Evolutionary conservation across 2,329 filamentous ascomycete species (phyloP), one percentile per base, ranked within the genome.

Genomic region (Trichoderma sp.): DNA sequence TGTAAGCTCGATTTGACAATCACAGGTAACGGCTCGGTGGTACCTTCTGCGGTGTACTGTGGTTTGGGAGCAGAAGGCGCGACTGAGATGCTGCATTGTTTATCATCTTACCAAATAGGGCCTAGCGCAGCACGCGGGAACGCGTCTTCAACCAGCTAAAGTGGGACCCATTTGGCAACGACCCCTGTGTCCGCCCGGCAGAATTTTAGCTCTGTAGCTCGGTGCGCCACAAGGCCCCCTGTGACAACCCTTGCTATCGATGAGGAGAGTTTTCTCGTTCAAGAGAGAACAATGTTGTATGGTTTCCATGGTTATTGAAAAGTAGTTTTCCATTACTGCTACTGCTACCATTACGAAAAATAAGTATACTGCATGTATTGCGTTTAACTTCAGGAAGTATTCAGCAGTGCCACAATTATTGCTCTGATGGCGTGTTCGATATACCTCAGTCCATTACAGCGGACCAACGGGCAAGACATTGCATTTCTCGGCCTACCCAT

Each of bases 1-100:
- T 20, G 43, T 50, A 62, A 50, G 65, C 63, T 64, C 62, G 58
- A 70, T 39, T 64, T 43, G 70, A 71, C 13, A 26, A 36, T 57
- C 53, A 57, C 68, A 50, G 7, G 23, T 28, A 34, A 13, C 39
- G 23, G 64, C 64, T n/a, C 34, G 50, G 57, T 32, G 39, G 55
- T 39, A 20, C 36, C 9, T 69, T 23, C 17, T 36, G 67, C 50
- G 50, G 68, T n/a, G 57, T 26, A n/a, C 39, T 43, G 28, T 34
- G 9, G 68, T 61, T 20, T 47, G 58, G 62, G 59, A 47, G 36
- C 55, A 32, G 70, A 61, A 72, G 53, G 72, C 63, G 68, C 62
- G 70, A 64, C 64, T 66, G 73, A 55, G 28, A 36, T 80, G 78
- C 79, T 78, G 79, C 79, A 80, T 81, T 81, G 80, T 81, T 81